Evolutionary conservation across 805 yeast species (phyloP).

Genomic region (Brettanomyces sp.): DNA sequence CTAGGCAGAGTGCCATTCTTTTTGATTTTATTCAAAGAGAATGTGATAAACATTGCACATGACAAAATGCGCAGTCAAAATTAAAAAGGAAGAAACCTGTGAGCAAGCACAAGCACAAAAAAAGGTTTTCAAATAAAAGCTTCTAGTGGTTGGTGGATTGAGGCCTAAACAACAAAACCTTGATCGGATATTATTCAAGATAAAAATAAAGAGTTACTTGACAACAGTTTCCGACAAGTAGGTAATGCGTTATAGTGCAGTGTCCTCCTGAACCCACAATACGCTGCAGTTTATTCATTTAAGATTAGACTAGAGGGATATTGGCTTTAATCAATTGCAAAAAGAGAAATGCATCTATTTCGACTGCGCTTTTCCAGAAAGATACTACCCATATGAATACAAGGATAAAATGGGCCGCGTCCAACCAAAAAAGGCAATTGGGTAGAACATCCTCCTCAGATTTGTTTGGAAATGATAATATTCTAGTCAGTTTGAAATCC

Average conservation of each 20-base stretch:
- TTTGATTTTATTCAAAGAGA: neutral
- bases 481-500: too few relatives aligned
- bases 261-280: neutral
- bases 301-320: too few relatives aligned
- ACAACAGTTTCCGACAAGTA: neutral
- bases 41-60: too few relatives aligned
- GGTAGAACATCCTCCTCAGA: too few relatives aligned
- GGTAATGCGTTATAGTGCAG: conserved; percentile 1
- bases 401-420: too few relatives aligned
- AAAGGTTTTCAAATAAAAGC: neutral
- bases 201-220: neutral
- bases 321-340: too few relatives aligned
- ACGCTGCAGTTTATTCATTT: neutral
- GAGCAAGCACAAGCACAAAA: neutral
- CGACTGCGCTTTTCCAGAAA: too few relatives aligned
- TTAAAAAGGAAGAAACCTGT: neutral
- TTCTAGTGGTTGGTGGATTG: neutral
- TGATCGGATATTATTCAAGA: neutral
- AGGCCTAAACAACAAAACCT: neutral
- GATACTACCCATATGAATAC: too few relatives aligned
- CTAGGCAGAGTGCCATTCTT: neutral
- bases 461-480: too few relatives aligned
- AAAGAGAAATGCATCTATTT: too few relatives aligned
- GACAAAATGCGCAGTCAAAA: neutral
- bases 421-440: too few relatives aligned